Evolutionary conservation across 2,329 filamentous ascomycete species (phyloP), one percentile per base, ranked within the genome.

Genomic region (Aciculosporium take): DNA sequence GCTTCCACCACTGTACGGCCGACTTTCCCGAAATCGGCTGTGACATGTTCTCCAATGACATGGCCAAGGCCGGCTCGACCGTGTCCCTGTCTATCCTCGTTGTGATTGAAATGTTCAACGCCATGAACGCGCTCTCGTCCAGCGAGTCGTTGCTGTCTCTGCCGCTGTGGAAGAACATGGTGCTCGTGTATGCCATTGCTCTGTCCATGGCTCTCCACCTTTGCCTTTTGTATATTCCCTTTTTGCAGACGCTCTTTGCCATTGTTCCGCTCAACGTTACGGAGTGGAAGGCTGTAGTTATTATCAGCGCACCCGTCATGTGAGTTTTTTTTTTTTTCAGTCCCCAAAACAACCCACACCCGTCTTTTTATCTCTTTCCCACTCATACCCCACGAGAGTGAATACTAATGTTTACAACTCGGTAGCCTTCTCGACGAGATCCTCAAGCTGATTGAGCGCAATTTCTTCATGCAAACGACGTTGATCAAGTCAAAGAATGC

Each of bases 21-120:
- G 71, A 86, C 44, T 96, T 94, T 67, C 76, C 87, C 0, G 81
- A 89, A 53, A 85, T 96, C 53, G 88, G 86, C 40, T 98, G 91
- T 64, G 67, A 79, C 47, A 96, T 98, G 74, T 98, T 98, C 66
- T 66, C 72, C 49, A 81, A 94, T 56, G 74, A 86, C 49, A 81
- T 84, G 71, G 79, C 88, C 51, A 88, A 89, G 64, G 77, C 88
- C 5, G 91, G 87, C 2, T 94, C 87, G 17, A 98, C 91, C 1
- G 79, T 98, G 23, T 95, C 87, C 6, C 73, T 98, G 46, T 94
- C 85, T 3, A 83, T 83, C 54, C 73, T 98, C 15, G 91, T 98
- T 35, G 87, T 95, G 46, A 96, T 98, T 56, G 91, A 98, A 67
- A 98, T 98, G 91, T 76, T 98, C 59, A 98, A 98, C 65, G 91